phyloP scores from a whole-genome alignment of 2,329 filamentous ascomycete species.

The Paracamarosporium sp. region DNA sequence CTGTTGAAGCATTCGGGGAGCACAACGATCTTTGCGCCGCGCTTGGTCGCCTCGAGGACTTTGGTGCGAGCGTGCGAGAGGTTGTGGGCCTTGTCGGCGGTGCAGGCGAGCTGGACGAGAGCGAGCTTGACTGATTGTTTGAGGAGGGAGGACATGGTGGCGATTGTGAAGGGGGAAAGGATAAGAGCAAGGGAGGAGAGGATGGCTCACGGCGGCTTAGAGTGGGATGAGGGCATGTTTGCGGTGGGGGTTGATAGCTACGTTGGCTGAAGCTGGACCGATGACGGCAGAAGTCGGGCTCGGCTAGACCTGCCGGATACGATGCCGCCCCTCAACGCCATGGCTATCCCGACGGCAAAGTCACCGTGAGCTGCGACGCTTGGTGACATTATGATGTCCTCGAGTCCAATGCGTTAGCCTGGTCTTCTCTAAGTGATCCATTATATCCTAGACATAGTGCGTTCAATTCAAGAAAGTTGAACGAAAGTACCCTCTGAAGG shows the following conservation, averaged over 20 bases:
- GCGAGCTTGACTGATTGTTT: constrained; percentile 48
- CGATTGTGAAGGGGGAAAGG: background rate
- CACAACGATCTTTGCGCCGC: constrained; percentile 84
- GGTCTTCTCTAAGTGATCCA: no score
- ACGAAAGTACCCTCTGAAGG: no score
- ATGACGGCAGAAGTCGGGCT: background rate
- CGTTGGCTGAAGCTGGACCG: background rate
- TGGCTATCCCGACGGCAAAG: background rate
- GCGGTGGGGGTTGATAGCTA: constrained; percentile 1
- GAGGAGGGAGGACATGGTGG: constrained; percentile 36
- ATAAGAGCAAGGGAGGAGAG: background rate
- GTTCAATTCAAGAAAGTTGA: no score
- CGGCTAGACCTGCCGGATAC: background rate
- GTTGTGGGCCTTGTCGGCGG: constrained; percentile 82
- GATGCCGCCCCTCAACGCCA: background rate
- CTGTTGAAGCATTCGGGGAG: constrained; percentile 99
- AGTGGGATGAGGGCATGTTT: constrained; percentile 7
- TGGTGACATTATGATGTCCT: no score
- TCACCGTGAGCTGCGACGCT: no score
- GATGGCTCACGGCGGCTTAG: constrained; percentile 6
- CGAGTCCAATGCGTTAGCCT: no score
- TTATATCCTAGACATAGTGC: no score
- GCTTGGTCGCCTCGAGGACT: constrained; percentile 78
- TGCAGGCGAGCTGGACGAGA: constrained; percentile 57
- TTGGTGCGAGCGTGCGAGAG: constrained; percentile 80